Conservation (phyloP, 148 eudicot species). For the Simmondsia chinensis region DNA sequence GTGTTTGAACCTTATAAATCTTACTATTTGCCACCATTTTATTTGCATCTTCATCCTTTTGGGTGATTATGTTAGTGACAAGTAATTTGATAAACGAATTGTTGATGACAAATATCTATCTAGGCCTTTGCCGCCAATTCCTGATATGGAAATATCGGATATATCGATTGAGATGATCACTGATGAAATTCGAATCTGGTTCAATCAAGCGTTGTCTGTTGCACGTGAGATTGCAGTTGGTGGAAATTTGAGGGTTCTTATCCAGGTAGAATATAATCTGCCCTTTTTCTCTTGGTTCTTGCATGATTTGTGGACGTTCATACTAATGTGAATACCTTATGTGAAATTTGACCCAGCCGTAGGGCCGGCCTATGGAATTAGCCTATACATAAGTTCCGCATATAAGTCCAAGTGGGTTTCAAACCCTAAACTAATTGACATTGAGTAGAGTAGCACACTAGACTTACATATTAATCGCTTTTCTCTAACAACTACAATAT, state of each 20-base stretch:
- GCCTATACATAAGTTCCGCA: too few relatives aligned
- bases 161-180: conserved; percentile 51
- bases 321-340: neutral
- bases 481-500: too few relatives aligned
- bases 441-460: too few relatives aligned
- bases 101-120: neutral
- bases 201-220: conserved; percentile 51
- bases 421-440: too few relatives aligned
- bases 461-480: too few relatives aligned
- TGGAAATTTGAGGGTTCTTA: conserved; percentile 54
- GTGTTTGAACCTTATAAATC: neutral
- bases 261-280: conserved; percentile 34
- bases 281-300: neutral
- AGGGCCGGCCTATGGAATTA: too few relatives aligned
- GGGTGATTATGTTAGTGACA: neutral
- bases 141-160: conserved; percentile 80
- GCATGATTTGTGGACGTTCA: neutral
- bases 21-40: neutral
- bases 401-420: too few relatives aligned
- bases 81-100: neutral
- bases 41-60: neutral
- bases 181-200: conserved; percentile 41
- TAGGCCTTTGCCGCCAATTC: conserved; percentile 94
- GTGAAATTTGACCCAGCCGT: too few relatives aligned
- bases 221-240: conserved; percentile 73